Evolutionary conservation across 768 basidiomycete species (phyloP).

Genomic region (Suillus cothurnatus): DNA sequence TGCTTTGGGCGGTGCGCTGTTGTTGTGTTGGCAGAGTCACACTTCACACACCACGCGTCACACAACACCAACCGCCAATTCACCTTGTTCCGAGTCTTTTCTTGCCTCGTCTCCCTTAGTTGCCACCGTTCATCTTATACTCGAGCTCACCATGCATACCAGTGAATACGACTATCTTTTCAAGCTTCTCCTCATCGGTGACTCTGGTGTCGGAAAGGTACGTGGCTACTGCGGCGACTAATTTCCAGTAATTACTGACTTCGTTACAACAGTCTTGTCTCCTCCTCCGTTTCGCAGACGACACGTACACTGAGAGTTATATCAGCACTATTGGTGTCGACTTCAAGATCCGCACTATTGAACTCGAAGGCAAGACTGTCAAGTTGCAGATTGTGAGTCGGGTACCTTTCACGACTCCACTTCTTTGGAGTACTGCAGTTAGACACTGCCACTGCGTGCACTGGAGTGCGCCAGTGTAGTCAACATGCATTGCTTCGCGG

Average conservation of each 20-base stretch:
- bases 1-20: slow-evolving; percentile 25
- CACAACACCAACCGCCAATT: slow-evolving; percentile 32
- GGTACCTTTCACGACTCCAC: slow-evolving; percentile 9
- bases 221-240: slow-evolving; percentile 25
- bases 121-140: slow-evolving; percentile 20
- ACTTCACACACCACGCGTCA: slow-evolving; percentile 34
- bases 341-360: slow-evolving; percentile 99
- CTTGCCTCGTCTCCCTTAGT: slow-evolving; percentile 34
- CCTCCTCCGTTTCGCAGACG: slow-evolving; percentile 91
- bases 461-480: not conserved
- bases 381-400: slow-evolving; percentile 94
- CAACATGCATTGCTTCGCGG: not conserved
- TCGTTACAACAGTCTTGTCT: slow-evolving; percentile 73
- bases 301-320: slow-evolving; percentile 97
- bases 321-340: slow-evolving; percentile 98
- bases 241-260: slow-evolving; percentile 25
- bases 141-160: slow-evolving; percentile 68
- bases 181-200: slow-evolving; percentile 93
- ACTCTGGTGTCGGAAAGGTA: slow-evolving; percentile 95
- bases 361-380: slow-evolving; percentile 97
- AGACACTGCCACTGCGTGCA: not conserved
- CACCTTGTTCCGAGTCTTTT: slow-evolving; percentile 41
- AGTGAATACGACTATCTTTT: slow-evolving; percentile 96
- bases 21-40: slow-evolving; percentile 29
- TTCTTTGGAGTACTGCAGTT: slow-evolving; percentile 5